Evolutionary conservation across 176 grass and related monocot species (phyloP), one percentile per base, ranked within the genome.

Genomic region (Raddia guianensis): DNA sequence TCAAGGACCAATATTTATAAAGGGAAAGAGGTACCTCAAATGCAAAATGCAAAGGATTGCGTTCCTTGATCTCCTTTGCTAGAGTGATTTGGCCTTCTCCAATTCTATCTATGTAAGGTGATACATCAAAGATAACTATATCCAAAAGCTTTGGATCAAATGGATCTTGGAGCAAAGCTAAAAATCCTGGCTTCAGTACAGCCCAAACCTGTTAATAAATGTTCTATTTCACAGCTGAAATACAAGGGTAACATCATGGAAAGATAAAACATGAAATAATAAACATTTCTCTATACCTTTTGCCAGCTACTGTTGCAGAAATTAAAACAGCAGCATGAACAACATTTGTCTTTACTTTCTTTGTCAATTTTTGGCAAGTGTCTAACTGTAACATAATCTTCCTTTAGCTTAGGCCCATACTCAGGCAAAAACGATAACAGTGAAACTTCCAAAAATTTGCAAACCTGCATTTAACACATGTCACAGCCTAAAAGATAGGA

Each of bases 101-200:
- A 78, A 89, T 85, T 86, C 49, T 79, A 76, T 87, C 80, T 52
- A 76, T 81, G 77, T 19, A 10, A 63, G 90, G 88, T 70, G 89
- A 91, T 66, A 84, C 89, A 72, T 97, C 93, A 76, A 97, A 93
- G 55, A 93, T 78, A 63, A 97, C 58, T 66, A 97, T 97, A 86
- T 97, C 90, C 57, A 97, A 82, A 72, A 97, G 88, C 72, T 97
- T 88, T 72, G 85, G 85, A 90, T 92, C 90, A 84, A 93, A 92
- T 45, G 90, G 93, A 76, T 97, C 90, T 82, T 93, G 81, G 54
- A 97, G 86, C 67, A 97, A 91, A 81, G 88, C 90, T 80, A 97
- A 89, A 67, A 97, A 97, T 77, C 93, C 90, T 46, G 93, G 90
- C 73, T 97, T 97, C 77, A 97, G 63, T 68, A 97, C 93, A 79